Percentiles rank a stretch among this genome's conserved stretches.
Conservation (phyloP, 1,284 basidiomycete genomes). For the Porogramme epimiltina region DNA sequence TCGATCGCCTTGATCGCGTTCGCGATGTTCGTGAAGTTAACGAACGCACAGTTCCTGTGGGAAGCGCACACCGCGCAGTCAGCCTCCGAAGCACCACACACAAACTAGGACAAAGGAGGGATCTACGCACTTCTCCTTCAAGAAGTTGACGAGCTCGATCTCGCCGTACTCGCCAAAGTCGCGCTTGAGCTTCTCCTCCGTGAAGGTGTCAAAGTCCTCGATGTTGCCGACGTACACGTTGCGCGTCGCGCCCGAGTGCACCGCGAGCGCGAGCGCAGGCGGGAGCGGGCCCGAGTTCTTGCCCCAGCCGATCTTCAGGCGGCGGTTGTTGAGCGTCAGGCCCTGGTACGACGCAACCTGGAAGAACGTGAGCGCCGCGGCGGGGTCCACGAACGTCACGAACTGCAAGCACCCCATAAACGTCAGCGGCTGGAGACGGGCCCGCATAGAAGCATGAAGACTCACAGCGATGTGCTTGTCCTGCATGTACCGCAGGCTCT, state of each 20-base stretch:
- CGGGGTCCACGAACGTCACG: conserved; percentile 88
- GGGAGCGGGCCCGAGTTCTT: conserved; percentile 87
- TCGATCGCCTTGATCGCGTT: conserved; percentile 97
- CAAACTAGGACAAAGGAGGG: not conserved
- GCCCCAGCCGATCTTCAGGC: conserved; percentile 94
- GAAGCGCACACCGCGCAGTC: too few species aligned
- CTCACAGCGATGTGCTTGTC: conserved; percentile 92
- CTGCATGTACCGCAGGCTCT: conserved; percentile 89
- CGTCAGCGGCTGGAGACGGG: conserved; percentile 8
- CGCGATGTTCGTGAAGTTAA: conserved; percentile 91
- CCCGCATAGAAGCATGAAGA: conserved; percentile 20
- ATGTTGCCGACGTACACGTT: conserved; percentile 95
- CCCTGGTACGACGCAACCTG: conserved; percentile 88
- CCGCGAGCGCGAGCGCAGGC: conserved; percentile 81
- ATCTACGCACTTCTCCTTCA: conserved; percentile 83
- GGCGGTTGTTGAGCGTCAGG: conserved; percentile 85
- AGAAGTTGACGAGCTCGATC: conserved; percentile 93
- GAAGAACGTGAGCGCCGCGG: conserved; percentile 89
- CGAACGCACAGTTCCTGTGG: conserved; percentile 88
- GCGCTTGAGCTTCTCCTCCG: conserved; percentile 80
- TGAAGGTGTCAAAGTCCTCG: conserved; percentile 89
- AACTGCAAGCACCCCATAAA: conserved; percentile 57
- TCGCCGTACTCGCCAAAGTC: conserved; percentile 94
- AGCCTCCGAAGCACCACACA: conserved; percentile 6
- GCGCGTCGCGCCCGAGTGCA: conserved; percentile 88